phyloP scores from a whole-genome alignment of 495 filamentous ascomycete genomes.

The Trichoderma gamsii region DNA sequence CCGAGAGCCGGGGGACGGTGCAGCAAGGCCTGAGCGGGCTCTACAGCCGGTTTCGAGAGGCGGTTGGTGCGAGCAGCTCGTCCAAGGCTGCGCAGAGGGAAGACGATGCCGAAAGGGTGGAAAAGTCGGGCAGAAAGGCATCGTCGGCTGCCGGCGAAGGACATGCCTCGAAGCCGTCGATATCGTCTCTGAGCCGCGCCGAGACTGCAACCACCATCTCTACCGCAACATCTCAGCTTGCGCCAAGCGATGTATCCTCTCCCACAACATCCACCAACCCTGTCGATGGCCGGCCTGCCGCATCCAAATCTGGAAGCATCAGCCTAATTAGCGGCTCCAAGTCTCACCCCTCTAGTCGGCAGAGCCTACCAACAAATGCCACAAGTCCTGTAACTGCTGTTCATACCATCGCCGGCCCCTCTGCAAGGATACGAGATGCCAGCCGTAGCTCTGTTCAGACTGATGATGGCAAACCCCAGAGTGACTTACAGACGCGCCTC shows the following conservation, averaged over 20 bases:
- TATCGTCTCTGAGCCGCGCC: constrained; percentile 26
- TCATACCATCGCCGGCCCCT: not conserved
- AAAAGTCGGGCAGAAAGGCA: constrained; percentile 33
- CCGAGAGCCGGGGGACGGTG: constrained; percentile 61
- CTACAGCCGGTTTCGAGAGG: constrained; percentile 74
- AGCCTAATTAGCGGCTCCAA: constrained; percentile 50
- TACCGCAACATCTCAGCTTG: constrained; percentile 22
- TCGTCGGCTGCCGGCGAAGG: constrained; percentile 24
- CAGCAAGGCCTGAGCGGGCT: constrained; percentile 80
- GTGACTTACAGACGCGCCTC: constrained; percentile 25
- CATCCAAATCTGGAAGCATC: constrained; percentile 51
- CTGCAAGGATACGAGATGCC: not conserved
- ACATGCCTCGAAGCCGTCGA: constrained; percentile 34
- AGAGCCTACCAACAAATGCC: constrained; percentile 40
- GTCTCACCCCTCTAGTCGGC: constrained; percentile 41
- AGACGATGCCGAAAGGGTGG: constrained; percentile 30
- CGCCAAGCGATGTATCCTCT: constrained; percentile 31
- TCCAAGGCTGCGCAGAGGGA: constrained; percentile 43
- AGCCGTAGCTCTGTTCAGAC: not conserved
- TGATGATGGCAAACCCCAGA: not conserved
- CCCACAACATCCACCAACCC: constrained; percentile 31
- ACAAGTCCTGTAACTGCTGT: constrained; percentile 13
- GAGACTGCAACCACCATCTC: constrained; percentile 34
- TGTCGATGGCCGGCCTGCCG: constrained; percentile 33
- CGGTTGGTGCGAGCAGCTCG: constrained; percentile 61